A percentile compares a stretch with the other conserved stretches of the same genome.
Evolutionary conservation across 768 basidiomycete species (phyloP).

Genomic region (Cystobasidium tubakii): DNA sequence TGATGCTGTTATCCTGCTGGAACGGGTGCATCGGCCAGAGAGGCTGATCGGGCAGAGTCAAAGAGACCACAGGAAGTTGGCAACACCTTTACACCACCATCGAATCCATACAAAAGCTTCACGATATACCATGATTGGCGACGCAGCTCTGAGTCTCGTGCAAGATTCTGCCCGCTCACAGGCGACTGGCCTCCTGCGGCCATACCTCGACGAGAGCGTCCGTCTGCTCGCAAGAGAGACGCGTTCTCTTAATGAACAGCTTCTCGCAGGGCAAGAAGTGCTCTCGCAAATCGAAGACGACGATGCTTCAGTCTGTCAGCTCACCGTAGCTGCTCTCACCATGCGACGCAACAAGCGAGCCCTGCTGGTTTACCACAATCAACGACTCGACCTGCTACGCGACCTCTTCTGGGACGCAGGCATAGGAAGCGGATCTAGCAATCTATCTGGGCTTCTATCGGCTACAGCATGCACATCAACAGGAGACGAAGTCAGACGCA

Average conservation of each 20-base stretch:
- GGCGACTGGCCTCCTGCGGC: slow-evolving; percentile 33
- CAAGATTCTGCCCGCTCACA: slow-evolving; percentile 22
- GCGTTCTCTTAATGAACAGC: slow-evolving; percentile 33
- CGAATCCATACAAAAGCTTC: too few species aligned
- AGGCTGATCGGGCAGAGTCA: background rate
- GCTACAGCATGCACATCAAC: slow-evolving; percentile 27
- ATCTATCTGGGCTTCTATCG: slow-evolving; percentile 55
- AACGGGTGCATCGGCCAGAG: slow-evolving; percentile 16
- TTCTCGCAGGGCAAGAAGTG: slow-evolving; percentile 31
- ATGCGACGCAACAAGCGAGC: slow-evolving; percentile 92
- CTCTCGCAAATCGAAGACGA: slow-evolving; percentile 53
- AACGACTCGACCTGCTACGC: slow-evolving; percentile 73
- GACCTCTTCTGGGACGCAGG: slow-evolving; percentile 85
- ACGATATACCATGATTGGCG: slow-evolving; percentile 22
- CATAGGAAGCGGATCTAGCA: slow-evolving; percentile 76
- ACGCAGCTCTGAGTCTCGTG: slow-evolving; percentile 32
- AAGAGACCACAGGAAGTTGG: too few species aligned
- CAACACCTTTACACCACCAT: too few species aligned
- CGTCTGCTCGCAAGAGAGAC: slow-evolving; percentile 37
- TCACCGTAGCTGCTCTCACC: slow-evolving; percentile 81
- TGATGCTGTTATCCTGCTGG: slow-evolving; percentile 7
- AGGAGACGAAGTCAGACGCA: slow-evolving; percentile 30
- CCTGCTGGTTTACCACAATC: slow-evolving; percentile 83
- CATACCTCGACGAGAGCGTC: slow-evolving; percentile 38
- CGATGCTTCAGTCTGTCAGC: slow-evolving; percentile 55